These are phyloP conservation scores for Mycosphaerella arachidis DNA, from an alignment of 2,329 filamentous ascomycete species.

Conservation along the genomic window DNA sequence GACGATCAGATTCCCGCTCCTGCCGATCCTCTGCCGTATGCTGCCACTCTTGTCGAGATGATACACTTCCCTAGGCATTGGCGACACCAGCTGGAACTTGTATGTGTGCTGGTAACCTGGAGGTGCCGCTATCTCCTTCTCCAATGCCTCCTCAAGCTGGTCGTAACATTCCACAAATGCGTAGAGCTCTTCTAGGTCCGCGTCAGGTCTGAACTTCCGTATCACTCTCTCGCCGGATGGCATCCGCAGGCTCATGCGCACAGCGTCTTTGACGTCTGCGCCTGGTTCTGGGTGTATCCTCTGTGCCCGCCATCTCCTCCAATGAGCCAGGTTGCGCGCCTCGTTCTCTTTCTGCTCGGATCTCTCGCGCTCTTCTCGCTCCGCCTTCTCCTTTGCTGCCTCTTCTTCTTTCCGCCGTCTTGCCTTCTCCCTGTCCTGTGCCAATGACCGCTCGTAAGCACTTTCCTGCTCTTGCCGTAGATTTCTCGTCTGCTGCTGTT, in stretches of 20 bases:
- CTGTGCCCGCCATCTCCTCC: slow-evolving; percentile 74
- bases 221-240: slow-evolving; percentile 69
- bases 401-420: slow-evolving; percentile 72
- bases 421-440: slow-evolving; percentile 79
- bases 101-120: slow-evolving; percentile 74
- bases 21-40: slow-evolving; percentile 69
- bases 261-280: slow-evolving; percentile 59
- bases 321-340: slow-evolving; percentile 58
- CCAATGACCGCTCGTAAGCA: slow-evolving; percentile 88
- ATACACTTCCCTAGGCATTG: slow-evolving; percentile 79
- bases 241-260: slow-evolving; percentile 63
- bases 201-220: slow-evolving; percentile 65
- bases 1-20: slow-evolving; percentile 83
- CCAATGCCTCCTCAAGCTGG: slow-evolving; percentile 44
- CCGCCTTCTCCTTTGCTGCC: slow-evolving; percentile 55
- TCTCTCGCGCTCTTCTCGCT: slow-evolving; percentile 61
- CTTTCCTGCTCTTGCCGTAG: slow-evolving; percentile 85
- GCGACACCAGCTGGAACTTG: slow-evolving; percentile 76
- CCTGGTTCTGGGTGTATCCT: slow-evolving; percentile 65
- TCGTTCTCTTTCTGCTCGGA: slow-evolving; percentile 58
- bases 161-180: slow-evolving; percentile 93
- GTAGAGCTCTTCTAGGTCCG: slow-evolving; percentile 81
- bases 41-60: slow-evolving; percentile 62
- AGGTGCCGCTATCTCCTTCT: slow-evolving; percentile 49
- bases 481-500: slow-evolving; percentile 74